Conservation (phyloP, 1,139 yeast species). For the Eremothecium sinecaudum region DNA sequence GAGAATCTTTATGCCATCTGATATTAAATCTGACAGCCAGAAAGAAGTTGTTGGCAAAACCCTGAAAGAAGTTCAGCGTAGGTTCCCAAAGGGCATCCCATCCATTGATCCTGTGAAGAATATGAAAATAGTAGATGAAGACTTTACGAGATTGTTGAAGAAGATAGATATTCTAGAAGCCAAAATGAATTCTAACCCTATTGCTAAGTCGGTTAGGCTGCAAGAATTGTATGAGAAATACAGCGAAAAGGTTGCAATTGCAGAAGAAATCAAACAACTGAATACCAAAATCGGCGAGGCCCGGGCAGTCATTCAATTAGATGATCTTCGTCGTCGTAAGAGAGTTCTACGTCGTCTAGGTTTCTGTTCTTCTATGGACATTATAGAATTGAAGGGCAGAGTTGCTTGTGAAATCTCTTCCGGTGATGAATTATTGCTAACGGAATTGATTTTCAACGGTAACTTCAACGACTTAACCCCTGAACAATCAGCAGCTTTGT, state of each 20-base stretch:
- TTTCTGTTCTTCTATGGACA: conserved; percentile 70
- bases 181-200: conserved; percentile 60
- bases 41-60: conserved; percentile 69
- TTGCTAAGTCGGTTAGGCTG: conserved; percentile 57
- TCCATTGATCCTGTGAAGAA: conserved; percentile 79
- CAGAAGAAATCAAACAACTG: conserved; percentile 49
- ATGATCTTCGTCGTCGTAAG: conserved; percentile 85
- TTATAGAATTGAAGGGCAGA: conserved; percentile 91
- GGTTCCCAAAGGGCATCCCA: conserved; percentile 87
- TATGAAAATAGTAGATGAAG: conserved; percentile 81
- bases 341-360: conserved; percentile 81
- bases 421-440: conserved; percentile 82
- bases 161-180: conserved; percentile 77
- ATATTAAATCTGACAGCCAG: conserved; percentile 59
- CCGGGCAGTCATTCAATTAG: conserved; percentile 85
- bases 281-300: conserved; percentile 68
- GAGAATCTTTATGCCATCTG: conserved; percentile 74
- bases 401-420: conserved; percentile 94
- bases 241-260: conserved; percentile 52
- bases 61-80: conserved; percentile 64
- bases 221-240: conserved; percentile 55
- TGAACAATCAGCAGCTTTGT: conserved; percentile 83
- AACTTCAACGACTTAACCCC: conserved; percentile 78
- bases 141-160: conserved; percentile 57
- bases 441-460: conserved; percentile 92